Evolutionary conservation across 1,139 yeast species (phyloP), one percentile per base, ranked within the genome.

Genomic region (Hemisphaericaspora subhashii): DNA sequence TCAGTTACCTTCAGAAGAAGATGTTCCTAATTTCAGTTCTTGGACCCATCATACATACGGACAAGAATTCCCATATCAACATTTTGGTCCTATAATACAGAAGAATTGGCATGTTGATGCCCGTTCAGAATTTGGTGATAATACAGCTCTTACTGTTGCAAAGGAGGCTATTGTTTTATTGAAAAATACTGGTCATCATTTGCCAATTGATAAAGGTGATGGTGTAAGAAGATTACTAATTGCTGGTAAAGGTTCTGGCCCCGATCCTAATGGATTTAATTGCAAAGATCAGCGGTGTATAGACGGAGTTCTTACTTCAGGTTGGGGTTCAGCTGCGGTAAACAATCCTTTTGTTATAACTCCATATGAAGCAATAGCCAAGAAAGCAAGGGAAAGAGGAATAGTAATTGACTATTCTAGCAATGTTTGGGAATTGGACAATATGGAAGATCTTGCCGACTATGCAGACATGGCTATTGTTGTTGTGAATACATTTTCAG

Each of bases 1-100:
- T 31, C 45, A 47, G 12, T 52, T 69, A 38, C 74, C 64, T 29
- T 54, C 52, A 31, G 66, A 73, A 50, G 68, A 66, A n/a, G 73
- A 67, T 31, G 47, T 58, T 1, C 83, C 85, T 22, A 79, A 77
- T 52, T 80, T 80, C 55, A 71, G 75, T 43, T 76, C 83, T 1
- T 78, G 83, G 83, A 76, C 83, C 3, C 59, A 61, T 41, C 77
- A 76, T 47, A 76, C 81, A 1, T 71, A 65, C 49, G 82, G 78
- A 15, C 79, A 72, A 42, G 65, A 73, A 42, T 74, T 62, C 48
- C 79, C 79, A 12, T 70, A 68, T 50, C 78, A 77, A 47, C 73
- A 73, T 39, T 71, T 57, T 45, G 83, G 83, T 0, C 79, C 82
- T 8, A 69, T 73, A 16, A 65, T 66, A 18, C 77, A 71, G 48